phyloP scores from a whole-genome alignment of 108 stramenopile genomes.

The Parietichytrium sp. region DNA sequence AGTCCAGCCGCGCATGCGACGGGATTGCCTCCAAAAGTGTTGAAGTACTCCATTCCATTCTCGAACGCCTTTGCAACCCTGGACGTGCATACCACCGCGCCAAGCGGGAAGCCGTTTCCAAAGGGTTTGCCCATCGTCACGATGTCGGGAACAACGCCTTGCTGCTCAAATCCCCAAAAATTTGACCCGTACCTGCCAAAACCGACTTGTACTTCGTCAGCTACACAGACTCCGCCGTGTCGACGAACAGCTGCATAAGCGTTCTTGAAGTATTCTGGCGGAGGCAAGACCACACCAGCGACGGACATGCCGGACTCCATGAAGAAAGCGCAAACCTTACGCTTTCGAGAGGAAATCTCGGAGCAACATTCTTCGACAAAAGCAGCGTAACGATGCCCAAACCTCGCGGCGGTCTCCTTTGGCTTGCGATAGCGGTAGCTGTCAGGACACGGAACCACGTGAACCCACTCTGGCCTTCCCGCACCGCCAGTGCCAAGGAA shows the following conservation, averaged over 20 bases:
- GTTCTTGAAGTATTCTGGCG: constrained; percentile 67
- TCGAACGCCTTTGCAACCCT: constrained; percentile 78
- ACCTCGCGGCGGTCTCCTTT: constrained; percentile 66
- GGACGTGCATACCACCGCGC: constrained; percentile 77
- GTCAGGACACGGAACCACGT: constrained; percentile 79
- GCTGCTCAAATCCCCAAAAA: constrained; percentile 87
- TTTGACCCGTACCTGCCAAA: constrained; percentile 82
- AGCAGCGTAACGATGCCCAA: constrained; percentile 46
- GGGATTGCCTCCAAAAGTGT: constrained; percentile 91
- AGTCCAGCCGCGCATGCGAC: constrained; percentile 82
- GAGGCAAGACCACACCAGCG: constrained; percentile 82
- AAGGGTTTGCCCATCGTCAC: constrained; percentile 94
- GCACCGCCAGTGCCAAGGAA: constrained; percentile 53
- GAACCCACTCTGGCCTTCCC: constrained; percentile 66
- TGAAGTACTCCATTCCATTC: constrained; percentile 89
- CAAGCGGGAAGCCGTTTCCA: constrained; percentile 91
- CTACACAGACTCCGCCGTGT: constrained; percentile 86
- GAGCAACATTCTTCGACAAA: constrained; percentile 41
- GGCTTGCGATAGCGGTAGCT: constrained; percentile 71
- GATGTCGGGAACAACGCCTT: constrained; percentile 88
- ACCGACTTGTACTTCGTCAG: constrained; percentile 95
- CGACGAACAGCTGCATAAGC: constrained; percentile 73
- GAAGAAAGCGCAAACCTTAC: constrained; percentile 75
- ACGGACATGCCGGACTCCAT: constrained; percentile 85
- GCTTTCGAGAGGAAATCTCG: constrained; percentile 35